Base-by-base conservation (phyloP, 495 filamentous ascomycete genomes). In the Geopyxis carbonaria region DNA sequence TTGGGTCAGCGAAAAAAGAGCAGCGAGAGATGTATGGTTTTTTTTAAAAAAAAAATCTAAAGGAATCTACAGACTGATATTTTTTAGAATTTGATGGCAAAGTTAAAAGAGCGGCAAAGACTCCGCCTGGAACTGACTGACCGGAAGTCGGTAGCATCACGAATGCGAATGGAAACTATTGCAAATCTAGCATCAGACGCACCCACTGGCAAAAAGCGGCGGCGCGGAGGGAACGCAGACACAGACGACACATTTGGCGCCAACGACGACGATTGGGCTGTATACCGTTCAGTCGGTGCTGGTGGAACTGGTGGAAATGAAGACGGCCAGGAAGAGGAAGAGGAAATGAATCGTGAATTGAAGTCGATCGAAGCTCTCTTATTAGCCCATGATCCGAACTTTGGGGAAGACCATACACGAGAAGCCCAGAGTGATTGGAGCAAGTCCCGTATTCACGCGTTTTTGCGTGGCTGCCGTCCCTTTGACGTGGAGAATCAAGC, bases 151-250 rank as follows among this genome's bases (percentile, higher is more conserved):
- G 70, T 94, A 8, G 91, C 91, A 8, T 83, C 74, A 39, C 89
- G 94, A 51, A 84, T 89, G 64, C 80, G 89, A 21, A 97, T 97
- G 89, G 94, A 95, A 61, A 83, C 73, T 11, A 77, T 97, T n/a
- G 91, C 89, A 28, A 93, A 92, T 48, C 76, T 97, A 1, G 89
- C 89, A 11, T 84, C 86, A 0, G 89, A 97, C 59, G 75, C 74
- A 14, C 86, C 87, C 0, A 59, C 64, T 5, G 62, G 61, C 4
- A 83, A 83, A 57, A 87, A 87, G 53, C 71, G 86, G 25, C 70
- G 89, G 18, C 69, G 80, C 8, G 65, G 67, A 21, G 43, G 37
- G 3, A 31, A 27, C 18, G 46, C 36, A 18, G 54, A 48, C 5
- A 60, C 79, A 48, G 89, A 97, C 50, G 89, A 97, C 53, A 80